Conservation (phyloP, 495 filamentous ascomycete species). For the Amniculicola lignicola region DNA sequence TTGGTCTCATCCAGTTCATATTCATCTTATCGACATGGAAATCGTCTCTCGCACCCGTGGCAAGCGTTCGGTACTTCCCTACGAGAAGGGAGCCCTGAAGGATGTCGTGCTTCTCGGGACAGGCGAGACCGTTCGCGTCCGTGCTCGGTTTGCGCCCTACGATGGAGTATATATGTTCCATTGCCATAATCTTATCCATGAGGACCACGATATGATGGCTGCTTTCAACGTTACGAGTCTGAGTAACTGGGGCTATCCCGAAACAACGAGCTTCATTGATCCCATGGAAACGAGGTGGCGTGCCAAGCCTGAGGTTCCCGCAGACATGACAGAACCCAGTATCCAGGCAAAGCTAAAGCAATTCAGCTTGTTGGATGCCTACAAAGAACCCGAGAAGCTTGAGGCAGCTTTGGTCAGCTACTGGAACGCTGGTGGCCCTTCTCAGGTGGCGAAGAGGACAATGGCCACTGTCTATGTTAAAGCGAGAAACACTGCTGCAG, state of each 20-base stretch:
- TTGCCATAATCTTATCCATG: constrained; percentile 58
- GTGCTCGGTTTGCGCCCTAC: constrained; percentile 53
- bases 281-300: constrained; percentile 41
- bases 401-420: constrained; percentile 18
- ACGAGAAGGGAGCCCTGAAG: constrained; percentile 52
- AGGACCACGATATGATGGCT: constrained; percentile 62
- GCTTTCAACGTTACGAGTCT: constrained; percentile 57
- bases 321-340: constrained; percentile 24
- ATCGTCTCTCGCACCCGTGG: constrained; percentile 48
- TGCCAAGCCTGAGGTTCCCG: constrained; percentile 16
- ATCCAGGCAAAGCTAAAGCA: constrained; percentile 14
- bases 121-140: constrained; percentile 49
- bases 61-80: constrained; percentile 42
- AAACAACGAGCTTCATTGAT: constrained; percentile 44
- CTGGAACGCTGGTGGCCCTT: constrained; percentile 18
- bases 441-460: not conserved
- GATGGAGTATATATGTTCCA: constrained; percentile 54
- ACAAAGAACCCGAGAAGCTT: constrained; percentile 13
- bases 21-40: constrained; percentile 58
- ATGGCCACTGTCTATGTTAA: not conserved
- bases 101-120: constrained; percentile 52
- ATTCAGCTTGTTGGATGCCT: constrained; percentile 23
- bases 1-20: constrained; percentile 56
- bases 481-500: not conserved
- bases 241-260: constrained; percentile 47